Evolutionary conservation across 768 basidiomycete species (phyloP).

Genomic region (Leccinum subtestaceum): DNA sequence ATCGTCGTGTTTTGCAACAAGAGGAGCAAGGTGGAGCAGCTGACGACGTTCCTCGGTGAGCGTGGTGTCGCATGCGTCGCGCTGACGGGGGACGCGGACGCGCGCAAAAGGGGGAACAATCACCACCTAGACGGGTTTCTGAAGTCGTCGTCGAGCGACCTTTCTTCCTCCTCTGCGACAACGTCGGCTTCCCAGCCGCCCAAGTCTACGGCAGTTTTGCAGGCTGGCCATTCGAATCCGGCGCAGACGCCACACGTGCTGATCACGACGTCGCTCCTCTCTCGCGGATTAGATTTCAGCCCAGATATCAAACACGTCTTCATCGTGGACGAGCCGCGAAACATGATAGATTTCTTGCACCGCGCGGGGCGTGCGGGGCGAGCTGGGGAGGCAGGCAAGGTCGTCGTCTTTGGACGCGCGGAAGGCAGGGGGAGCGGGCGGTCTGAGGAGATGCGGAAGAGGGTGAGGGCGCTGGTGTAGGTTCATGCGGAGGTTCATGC

Average conservation of each 20-base stretch:
- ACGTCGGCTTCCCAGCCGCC: background rate
- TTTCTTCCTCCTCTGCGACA: background rate
- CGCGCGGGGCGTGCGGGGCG: conserved; percentile 83
- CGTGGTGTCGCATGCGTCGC: conserved; percentile 62
- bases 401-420: conserved; percentile 65
- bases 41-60: conserved; percentile 55
- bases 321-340: conserved; percentile 83
- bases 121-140: conserved; percentile 77
- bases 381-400: conserved; percentile 66
- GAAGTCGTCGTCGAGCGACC: conserved; percentile 15
- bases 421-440: conserved; percentile 59
- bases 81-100: conserved; percentile 60
- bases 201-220: background rate
- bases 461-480: conserved; percentile 40
- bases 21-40: conserved; percentile 59
- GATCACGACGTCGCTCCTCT: conserved; percentile 87
- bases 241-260: conserved; percentile 59
- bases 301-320: conserved; percentile 78
- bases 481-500: background rate
- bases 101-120: conserved; percentile 66
- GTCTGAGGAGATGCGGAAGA: conserved; percentile 50
- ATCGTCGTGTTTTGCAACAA: conserved; percentile 85
- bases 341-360: conserved; percentile 90
- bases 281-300: conserved; percentile 86
- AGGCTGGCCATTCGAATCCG: conserved; percentile 19